Evolutionary conservation across 768 basidiomycete species (phyloP).

Genomic region (Dendrothele bispora): DNA sequence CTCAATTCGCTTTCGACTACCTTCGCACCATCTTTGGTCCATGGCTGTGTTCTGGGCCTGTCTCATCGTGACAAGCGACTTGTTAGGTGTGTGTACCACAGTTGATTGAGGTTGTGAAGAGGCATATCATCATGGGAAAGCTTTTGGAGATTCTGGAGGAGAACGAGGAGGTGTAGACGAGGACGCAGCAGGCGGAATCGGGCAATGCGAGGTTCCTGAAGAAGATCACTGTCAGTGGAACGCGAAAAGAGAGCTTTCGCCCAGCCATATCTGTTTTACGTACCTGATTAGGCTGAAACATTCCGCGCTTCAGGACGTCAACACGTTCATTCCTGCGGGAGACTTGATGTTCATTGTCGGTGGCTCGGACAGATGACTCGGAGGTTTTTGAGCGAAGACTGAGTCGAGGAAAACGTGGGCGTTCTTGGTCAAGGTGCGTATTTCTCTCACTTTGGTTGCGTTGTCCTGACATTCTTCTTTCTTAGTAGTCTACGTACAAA

Average conservation of each 20-base stretch:
- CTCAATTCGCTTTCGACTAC: slow-evolving; percentile 40
- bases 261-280: slow-evolving; percentile 62
- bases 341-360: slow-evolving; percentile 84
- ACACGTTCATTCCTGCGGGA: slow-evolving; percentile 65
- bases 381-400: slow-evolving; percentile 69
- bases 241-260: slow-evolving; percentile 65
- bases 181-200: no score
- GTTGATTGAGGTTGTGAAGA: slow-evolving; percentile 73
- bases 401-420: slow-evolving; percentile 68
- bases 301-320: slow-evolving; percentile 56
- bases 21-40: slow-evolving; percentile 53
- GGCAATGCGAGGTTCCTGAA: no score
- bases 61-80: slow-evolving; percentile 82
- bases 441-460: no score
- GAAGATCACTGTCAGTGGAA: slow-evolving; percentile 62
- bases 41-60: slow-evolving; percentile 99
- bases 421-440: slow-evolving; percentile 80
- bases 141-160: slow-evolving; percentile 61
- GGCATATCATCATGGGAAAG: slow-evolving; percentile 77
- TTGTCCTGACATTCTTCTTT: no score
- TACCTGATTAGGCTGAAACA: slow-evolving; percentile 72
- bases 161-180: slow-evolving; percentile 15
- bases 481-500: no score
- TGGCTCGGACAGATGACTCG: slow-evolving; percentile 76
- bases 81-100: slow-evolving; percentile 88